A percentile compares a stretch with the other conserved stretches of the same genome.
phyloP scores from a whole-genome alignment of 331 rosid species.

The Rhamnella rubrinervis region DNA sequence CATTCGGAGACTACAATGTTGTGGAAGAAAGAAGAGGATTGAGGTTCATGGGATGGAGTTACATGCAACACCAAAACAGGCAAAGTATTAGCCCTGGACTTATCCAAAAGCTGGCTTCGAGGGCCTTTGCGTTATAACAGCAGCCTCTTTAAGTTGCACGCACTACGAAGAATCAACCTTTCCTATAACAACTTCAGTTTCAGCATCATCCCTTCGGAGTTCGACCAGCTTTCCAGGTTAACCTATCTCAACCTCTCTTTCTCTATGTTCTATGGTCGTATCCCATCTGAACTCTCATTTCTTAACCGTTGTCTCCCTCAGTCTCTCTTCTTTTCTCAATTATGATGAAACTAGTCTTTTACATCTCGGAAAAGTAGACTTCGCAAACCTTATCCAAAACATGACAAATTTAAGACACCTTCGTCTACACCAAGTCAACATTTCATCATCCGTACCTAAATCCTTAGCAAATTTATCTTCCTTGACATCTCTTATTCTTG shows the following conservation, averaged over 20 bases:
- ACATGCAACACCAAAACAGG: constrained; percentile 17
- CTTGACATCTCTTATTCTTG: background rate
- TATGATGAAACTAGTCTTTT: too few species aligned
- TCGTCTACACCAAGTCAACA: background rate
- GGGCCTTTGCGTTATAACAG: constrained; percentile 31
- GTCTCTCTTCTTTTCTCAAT: background rate
- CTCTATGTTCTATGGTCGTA: constrained; percentile 13
- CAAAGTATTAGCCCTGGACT: background rate
- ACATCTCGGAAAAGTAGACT: background rate
- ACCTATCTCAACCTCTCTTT: constrained; percentile 16
- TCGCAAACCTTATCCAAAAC: background rate
- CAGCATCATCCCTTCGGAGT: constrained; percentile 29
- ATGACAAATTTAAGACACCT: background rate
- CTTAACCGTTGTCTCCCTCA: background rate
- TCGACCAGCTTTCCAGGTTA: constrained; percentile 28
- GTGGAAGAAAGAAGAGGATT: constrained; percentile 5
- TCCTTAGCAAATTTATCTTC: constrained; percentile 1
- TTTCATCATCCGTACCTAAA: background rate
- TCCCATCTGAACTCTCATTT: constrained; percentile 26
- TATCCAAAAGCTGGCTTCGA: constrained; percentile 19
- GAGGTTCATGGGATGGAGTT: constrained; percentile 45
- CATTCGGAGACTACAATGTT: too few species aligned
- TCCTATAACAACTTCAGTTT: background rate
- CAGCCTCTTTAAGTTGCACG: constrained; percentile 19
- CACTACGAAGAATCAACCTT: constrained; percentile 30